Evolutionary conservation across 352 stramenopile genomes (phyloP).

Genomic region (Saprolegnia parasitica): DNA sequence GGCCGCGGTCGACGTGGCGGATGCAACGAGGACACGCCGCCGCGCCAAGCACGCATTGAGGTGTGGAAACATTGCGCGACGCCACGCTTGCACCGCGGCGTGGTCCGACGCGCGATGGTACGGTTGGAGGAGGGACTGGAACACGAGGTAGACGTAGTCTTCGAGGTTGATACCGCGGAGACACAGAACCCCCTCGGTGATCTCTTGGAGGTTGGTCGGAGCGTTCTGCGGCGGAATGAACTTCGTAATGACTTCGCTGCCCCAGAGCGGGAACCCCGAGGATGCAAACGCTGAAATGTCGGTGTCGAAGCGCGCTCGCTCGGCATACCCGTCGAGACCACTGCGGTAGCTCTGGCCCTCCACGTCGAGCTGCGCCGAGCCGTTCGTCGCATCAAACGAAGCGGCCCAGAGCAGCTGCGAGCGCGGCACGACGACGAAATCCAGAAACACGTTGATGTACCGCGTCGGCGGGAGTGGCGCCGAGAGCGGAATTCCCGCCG

Average conservation of each 20-base stretch:
- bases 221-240: background rate
- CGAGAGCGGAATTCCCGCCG: background rate
- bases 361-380: background rate
- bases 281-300: background rate
- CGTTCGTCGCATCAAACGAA: background rate
- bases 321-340: background rate
- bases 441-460: constrained; percentile 9
- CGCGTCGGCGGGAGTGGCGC: background rate
- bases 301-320: background rate
- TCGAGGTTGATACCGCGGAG: background rate
- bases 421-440: background rate
- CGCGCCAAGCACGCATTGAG: background rate
- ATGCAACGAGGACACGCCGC: background rate
- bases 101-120: background rate
- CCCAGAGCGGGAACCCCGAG: background rate
- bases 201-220: background rate
- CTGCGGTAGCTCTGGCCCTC: background rate
- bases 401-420: background rate
- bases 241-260: background rate
- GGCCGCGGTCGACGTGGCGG: background rate
- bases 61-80: background rate
- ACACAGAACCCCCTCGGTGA: constrained; percentile 1
- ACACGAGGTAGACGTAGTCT: background rate
- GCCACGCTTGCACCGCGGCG: background rate
- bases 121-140: background rate